Percentiles rank a stretch among this genome's conserved stretches.
Conservation (phyloP, 192 early-diverging fungal species). For the Umbelopsis sp. region DNA sequence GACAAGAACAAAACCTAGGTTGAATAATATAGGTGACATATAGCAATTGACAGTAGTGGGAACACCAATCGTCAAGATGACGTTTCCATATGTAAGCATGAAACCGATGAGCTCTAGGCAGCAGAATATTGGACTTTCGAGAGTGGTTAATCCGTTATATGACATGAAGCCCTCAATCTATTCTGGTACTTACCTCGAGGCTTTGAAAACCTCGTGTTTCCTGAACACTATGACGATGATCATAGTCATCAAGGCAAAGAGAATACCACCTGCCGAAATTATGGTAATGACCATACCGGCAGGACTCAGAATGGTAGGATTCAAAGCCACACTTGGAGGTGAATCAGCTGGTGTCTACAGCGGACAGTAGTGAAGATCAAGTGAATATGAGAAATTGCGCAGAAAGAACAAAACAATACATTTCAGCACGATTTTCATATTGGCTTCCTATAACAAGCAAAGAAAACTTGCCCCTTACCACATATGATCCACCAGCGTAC, state of each 20-base stretch:
- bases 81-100: slow-evolving; percentile 43
- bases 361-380: not conserved
- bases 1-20: slow-evolving; percentile 43
- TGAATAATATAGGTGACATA: slow-evolving; percentile 37
- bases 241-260: slow-evolving; percentile 42
- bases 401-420: not conserved
- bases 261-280: slow-evolving; percentile 32
- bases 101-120: slow-evolving; percentile 53
- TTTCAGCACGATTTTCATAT: too few species aligned
- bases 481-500: slow-evolving; percentile 47
- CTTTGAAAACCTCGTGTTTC: slow-evolving; percentile 48
- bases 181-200: slow-evolving; percentile 47
- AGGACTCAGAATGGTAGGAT: slow-evolving; percentile 41
- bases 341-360: slow-evolving; percentile 42
- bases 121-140: slow-evolving; percentile 53
- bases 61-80: slow-evolving; percentile 39
- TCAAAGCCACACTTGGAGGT: slow-evolving; percentile 40
- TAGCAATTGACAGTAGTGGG: slow-evolving; percentile 43
- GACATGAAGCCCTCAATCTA: too few species aligned
- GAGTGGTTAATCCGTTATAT: too few species aligned
- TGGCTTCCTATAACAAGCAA: not conserved
- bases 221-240: slow-evolving; percentile 37
- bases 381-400: not conserved
- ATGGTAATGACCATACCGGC: slow-evolving; percentile 42
- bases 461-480: slow-evolving; percentile 7